phyloP scores from a whole-genome alignment of 331 rosid species.

The Malus hybrid region DNA sequence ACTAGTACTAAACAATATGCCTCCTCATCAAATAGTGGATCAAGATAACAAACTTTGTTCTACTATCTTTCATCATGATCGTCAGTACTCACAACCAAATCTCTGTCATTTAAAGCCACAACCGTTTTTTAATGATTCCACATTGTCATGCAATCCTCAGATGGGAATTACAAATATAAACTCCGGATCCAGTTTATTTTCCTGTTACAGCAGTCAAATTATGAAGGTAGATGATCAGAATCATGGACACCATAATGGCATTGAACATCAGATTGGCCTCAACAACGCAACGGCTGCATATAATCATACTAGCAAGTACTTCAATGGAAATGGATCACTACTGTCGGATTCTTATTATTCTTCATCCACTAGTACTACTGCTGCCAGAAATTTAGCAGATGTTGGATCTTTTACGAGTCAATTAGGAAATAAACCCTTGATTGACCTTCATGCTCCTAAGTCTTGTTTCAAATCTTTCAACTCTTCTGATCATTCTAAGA shows the following conservation, averaged over 20 bases:
- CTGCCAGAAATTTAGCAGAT: slow-evolving; percentile 46
- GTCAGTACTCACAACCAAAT: not conserved
- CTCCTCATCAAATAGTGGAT: not conserved
- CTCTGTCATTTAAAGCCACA: slow-evolving; percentile 13
- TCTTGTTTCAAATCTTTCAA: slow-evolving; percentile 27
- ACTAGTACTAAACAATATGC: slow-evolving; percentile 5
- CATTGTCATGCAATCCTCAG: not conserved
- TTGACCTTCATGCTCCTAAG: slow-evolving; percentile 41
- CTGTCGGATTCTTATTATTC: slow-evolving; percentile 29
- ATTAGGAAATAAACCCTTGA: slow-evolving; percentile 38
- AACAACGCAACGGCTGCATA: slow-evolving; percentile 21
- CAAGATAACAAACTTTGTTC: not conserved
- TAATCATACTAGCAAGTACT: slow-evolving; percentile 15
- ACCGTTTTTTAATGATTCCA: not conserved
- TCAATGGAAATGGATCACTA: slow-evolving; percentile 13
- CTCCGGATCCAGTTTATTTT: not conserved
- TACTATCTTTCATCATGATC: slow-evolving; percentile 1
- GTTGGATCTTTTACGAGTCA: slow-evolving; percentile 50
- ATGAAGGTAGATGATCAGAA: not conserved
- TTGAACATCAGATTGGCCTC: slow-evolving; percentile 41
- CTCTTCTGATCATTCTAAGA: slow-evolving; percentile 41
- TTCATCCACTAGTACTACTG: slow-evolving; percentile 12
- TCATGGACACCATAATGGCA: not conserved
- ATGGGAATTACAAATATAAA: not conserved
- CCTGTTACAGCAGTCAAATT: slow-evolving; percentile 14